Evolutionary conservation across 2,329 filamentous ascomycete genomes (phyloP).

Genomic region (Falciphora oryzae): DNA sequence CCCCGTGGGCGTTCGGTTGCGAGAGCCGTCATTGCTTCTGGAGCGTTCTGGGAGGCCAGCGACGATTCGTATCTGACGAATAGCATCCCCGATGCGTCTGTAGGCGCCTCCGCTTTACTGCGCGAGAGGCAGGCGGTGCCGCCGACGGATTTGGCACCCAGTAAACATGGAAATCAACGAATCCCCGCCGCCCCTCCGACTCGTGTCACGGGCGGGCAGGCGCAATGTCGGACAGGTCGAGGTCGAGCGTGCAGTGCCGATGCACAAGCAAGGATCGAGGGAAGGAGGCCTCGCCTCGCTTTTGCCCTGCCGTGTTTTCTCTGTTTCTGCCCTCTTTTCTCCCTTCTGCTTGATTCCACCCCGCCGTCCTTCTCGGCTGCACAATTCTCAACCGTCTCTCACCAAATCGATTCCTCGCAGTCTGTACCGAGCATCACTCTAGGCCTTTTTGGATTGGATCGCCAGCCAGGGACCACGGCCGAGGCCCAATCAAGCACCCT

Average conservation of each 20-base stretch:
- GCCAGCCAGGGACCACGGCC: background rate
- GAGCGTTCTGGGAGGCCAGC: background rate
- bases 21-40: background rate
- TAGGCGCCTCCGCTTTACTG: background rate
- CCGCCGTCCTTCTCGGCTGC: background rate
- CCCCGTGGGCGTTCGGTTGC: too few relatives aligned
- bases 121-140: background rate
- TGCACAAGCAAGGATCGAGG: background rate
- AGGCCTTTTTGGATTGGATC: constrained; percentile 6
- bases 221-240: background rate
- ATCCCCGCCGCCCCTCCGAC: background rate
- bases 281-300: background rate
- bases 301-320: background rate
- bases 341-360: background rate
- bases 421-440: constrained; percentile 4
- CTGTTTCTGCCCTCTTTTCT: too few relatives aligned
- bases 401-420: constrained; percentile 1
- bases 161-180: constrained; percentile 1
- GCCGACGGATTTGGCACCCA: background rate
- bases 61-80: too few relatives aligned
- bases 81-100: background rate
- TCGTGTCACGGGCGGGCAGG: background rate
- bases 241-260: background rate
- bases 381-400: background rate
- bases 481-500: background rate